Conservation (phyloP, 1,139 yeast genomes). For the Pichia sp. region DNA sequence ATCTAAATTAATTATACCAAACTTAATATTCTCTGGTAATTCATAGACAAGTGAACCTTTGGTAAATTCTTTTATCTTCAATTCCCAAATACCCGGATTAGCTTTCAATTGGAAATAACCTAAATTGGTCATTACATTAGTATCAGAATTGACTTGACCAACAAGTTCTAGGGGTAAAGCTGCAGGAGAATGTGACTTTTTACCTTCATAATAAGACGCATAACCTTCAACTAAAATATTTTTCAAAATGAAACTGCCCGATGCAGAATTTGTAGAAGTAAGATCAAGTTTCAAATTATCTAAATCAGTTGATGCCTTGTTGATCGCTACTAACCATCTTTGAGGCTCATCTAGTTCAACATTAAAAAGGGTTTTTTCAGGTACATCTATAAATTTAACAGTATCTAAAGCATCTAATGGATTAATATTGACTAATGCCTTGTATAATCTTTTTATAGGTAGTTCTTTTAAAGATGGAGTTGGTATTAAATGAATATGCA, state of each 20-base stretch:
- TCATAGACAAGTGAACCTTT: slow-evolving; percentile 37
- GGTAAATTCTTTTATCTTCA: slow-evolving; percentile 39
- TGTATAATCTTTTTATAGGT: slow-evolving; percentile 55
- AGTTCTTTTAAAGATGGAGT: slow-evolving; percentile 33
- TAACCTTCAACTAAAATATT: slow-evolving; percentile 65
- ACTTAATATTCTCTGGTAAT: slow-evolving; percentile 34
- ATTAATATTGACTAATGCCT: slow-evolving; percentile 39
- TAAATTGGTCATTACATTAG: slow-evolving; percentile 62
- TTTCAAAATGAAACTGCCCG: slow-evolving; percentile 43
- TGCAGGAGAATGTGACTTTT: slow-evolving; percentile 37
- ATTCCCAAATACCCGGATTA: slow-evolving; percentile 59
- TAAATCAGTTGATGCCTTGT: slow-evolving; percentile 47
- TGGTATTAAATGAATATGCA: slow-evolving; percentile 60
- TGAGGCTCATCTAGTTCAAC: slow-evolving; percentile 58
- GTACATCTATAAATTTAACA: slow-evolving; percentile 37
- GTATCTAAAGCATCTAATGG: slow-evolving; percentile 18
- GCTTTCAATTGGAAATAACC: slow-evolving; percentile 75
- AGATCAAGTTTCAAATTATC: slow-evolving; percentile 48
- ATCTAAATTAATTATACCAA: slow-evolving; percentile 34
- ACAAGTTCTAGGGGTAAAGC: slow-evolving; percentile 44
- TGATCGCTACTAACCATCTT: slow-evolving; percentile 56
- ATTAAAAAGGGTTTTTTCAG: slow-evolving; percentile 45
- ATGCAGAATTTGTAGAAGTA: slow-evolving; percentile 26
- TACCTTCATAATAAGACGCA: slow-evolving; percentile 38
- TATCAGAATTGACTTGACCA: slow-evolving; percentile 36